Base-by-base conservation (phyloP, 2,329 filamentous ascomycete genomes). In the Beauveria scarabaeidicola region DNA sequence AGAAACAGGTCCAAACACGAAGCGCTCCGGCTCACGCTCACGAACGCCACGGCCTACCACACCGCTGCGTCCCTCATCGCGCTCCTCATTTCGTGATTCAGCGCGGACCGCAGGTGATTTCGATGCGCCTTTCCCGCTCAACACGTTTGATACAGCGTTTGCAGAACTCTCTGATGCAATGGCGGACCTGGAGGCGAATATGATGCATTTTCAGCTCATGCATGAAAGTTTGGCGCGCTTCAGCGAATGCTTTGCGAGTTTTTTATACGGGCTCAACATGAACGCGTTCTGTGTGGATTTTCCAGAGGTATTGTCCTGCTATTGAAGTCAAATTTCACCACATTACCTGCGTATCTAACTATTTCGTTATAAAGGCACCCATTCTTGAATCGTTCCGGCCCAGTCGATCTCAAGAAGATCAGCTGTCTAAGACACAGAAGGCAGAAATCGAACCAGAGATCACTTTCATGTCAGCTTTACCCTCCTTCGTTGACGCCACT, bases 271-370 rank as follows among this genome's bases (percentile, higher is more conserved):
- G 2, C 74, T 99, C 71, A 97, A 97, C 70, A 97, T 99, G 92
- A 97, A 97, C 73, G 94, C 94, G 1, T 99, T 97, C 72, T 97
- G 93, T 72, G 92, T 97, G 36, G 94, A 99, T 72, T 99, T 97
- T 65, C 90, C 91, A 0, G 94, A 99, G 84, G 91, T 91, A 75
- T 55, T 71, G 15, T 15, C 10, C 53, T 41, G n/a, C n/a, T 44
- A 21, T n/a, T 2, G 8, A 3, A 19, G 27, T 7, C n/a, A 32
- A 32, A 8, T 38, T 43, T 56, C 27, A 36, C 25, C n/a, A 23
- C 43, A 19, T 38, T 23, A 15, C 46, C 38, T 25, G 52, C 48
- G 36, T 36, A 52, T 47, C 57, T 55, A 48, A 63, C 38, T 13
- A 29, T 32, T 21, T 15, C 3, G 15, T 19, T 29, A 19, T 11